These are phyloP conservation scores for Citrus inodora DNA, from an alignment of 345 rosid species.

Conservation along the genomic window DNA sequence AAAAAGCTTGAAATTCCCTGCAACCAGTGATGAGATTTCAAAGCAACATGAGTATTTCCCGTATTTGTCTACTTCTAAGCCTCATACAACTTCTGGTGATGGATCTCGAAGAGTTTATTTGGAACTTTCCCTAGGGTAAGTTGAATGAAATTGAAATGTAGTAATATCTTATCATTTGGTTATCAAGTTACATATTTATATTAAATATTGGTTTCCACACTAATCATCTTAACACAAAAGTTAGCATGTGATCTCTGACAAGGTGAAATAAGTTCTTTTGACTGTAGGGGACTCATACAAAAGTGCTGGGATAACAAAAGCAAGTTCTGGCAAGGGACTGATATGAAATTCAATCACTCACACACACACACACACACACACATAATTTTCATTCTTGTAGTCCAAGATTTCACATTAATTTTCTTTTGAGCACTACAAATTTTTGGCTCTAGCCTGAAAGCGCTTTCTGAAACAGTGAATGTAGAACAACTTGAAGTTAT, in stretches of 20 bases:
- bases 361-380: too few species aligned
- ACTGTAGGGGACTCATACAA: neutral
- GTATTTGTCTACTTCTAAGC: conserved; percentile 43
- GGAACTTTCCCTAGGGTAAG: conserved; percentile 93
- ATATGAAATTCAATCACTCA: neutral
- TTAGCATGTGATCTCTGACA: neutral
- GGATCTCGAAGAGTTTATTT: conserved; percentile 79
- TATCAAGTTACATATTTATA: neutral
- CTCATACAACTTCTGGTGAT: conserved; percentile 27
- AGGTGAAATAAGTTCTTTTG: neutral
- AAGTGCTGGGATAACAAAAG: neutral
- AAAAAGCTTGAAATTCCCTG: conserved; percentile 72
- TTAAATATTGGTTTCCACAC: neutral
- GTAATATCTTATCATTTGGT: neutral
- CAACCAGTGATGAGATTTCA: conserved; percentile 47
- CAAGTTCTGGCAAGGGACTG: neutral
- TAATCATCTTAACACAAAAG: neutral
- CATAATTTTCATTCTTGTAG: neutral
- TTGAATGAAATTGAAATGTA: conserved; percentile 8
- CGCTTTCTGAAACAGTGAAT: neutral
- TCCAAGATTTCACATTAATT: neutral
- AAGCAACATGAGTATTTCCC: conserved; percentile 57
- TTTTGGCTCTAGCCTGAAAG: neutral
- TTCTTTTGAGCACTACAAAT: neutral
- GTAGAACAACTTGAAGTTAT: neutral